Evolutionary conservation across 306 rosid species (phyloP), one percentile per base, ranked within the genome.

Genomic region (Cercis canadensis): DNA sequence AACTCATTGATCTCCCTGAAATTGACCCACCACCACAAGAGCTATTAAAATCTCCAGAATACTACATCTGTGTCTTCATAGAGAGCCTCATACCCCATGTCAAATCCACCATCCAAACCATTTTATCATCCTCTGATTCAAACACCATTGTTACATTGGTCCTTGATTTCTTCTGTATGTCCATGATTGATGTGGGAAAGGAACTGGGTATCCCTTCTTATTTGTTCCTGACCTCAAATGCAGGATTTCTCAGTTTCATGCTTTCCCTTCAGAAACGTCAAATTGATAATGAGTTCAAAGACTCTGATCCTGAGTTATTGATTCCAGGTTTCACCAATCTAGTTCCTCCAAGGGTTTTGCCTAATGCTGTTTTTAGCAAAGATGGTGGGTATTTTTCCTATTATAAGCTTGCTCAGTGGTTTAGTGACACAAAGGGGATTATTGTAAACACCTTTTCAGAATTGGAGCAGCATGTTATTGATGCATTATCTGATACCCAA

Each of bases 401-500:
- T 44, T 15, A 79, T 40, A 70, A 75, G 59, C 37, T 87, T 24
- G 82, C 75, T 72, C 54, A 63, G 39, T 79, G 84, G 64, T 65
- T 79, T 69, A 60, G 71, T 39, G 85, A 83, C 5, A 52, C 83
- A 39, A 85, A 78, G 45, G 90, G 96, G n/a, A 83, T 89, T 4
- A 66, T 89, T 65, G 87, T 80, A 0, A 89, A 89, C 31, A 68
- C 90, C 0, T 79, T 87, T 54, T 61, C 68, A 12, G 92, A 79
- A 41, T 59, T 85, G 19, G 92, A 89, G 81, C 39, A 70, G 0
- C 5, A 66, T 62, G 74, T 72, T 34, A 50, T 87, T 31, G 76
- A 60, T 57, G 77, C 74, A 15, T 47, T 84, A 57, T 61, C 39
- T 57, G 69, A 82, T 65, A 67, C 52, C 5, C 45, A 62, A 64